Base-by-base conservation (phyloP, 2,329 filamentous ascomycete genomes). In the Aspergillus fumigatus region DNA sequence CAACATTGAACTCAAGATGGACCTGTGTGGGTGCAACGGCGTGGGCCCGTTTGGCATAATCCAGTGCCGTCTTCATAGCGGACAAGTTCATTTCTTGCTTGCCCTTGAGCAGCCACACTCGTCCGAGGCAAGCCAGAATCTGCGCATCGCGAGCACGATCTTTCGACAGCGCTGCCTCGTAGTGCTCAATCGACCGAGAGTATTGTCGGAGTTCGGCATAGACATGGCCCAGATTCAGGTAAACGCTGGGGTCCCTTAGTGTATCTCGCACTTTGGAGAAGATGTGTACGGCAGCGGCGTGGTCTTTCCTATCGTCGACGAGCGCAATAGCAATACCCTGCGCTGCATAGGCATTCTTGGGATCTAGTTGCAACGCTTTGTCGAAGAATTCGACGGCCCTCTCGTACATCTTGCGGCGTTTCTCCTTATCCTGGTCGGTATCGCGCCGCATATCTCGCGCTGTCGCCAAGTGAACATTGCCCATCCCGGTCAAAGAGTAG, bases 301-400 rank as follows among this genome's bases (percentile, higher is more conserved):
- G 87, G 67, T 97, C 92, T 73, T 94, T 97, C 78, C 89, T 94
- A 72, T 97, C 93, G 72, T 99, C 94, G 0, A 94, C 87, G 27
- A 99, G 80, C 8, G 93, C 92, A 69, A 99, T 97, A 14, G 90
- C 94, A 62, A 99, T 86, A 59, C 95, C 94, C 71, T 99, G 94
- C 1, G 94, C 94, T 7, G 95, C 95, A 71, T 96, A 96, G 0
- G 94, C 93, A 65, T 97, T 99, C 77, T 88, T 92, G 0, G 92
- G 87, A 68, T 99, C 94, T n/a, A 99, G 79, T 61, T 95, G 91
- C 23, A 99, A 79, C 4, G 93, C 93, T 77, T 99, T 99, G 72
- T 97, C 94, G 66, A 97, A 99, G 75, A 99, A 99, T 71, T 99
- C 95, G 10, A 97, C 92, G 0, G 94, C 92, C 64, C 93, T 92